Evolutionary conservation across 441 rosid species (phyloP).

Genomic region (Pelargonium cotyledonis): DNA sequence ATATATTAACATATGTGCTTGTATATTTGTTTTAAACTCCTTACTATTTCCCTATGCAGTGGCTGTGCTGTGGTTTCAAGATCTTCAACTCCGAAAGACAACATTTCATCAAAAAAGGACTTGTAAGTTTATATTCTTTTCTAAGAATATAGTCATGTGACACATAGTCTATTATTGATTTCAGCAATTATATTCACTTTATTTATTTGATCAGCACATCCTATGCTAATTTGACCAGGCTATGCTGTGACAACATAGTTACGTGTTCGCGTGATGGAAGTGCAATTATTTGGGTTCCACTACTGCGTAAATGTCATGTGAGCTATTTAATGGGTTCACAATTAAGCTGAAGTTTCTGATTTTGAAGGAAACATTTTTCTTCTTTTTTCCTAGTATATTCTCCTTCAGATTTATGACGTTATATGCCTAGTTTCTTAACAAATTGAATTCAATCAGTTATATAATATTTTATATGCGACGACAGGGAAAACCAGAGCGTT

Average conservation of each 20-base stretch:
- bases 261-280: slow-evolving; percentile 99
- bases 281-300: slow-evolving; percentile 98
- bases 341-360: slow-evolving; percentile 15
- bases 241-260: slow-evolving; percentile 88
- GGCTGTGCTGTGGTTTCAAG: slow-evolving; percentile 87
- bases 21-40: neutral
- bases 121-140: slow-evolving; percentile 50
- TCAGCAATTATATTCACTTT: slow-evolving; percentile 17
- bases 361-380: slow-evolving; percentile 19
- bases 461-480: slow-evolving; percentile 20
- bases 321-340: slow-evolving; percentile 20
- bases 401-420: slow-evolving; percentile 11
- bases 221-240: slow-evolving; percentile 47
- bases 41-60: slow-evolving; percentile 49
- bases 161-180: slow-evolving; percentile 9
- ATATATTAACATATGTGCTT: neutral
- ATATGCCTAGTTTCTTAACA: slow-evolving; percentile 14
- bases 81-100: slow-evolving; percentile 69
- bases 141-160: neutral
- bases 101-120: slow-evolving; percentile 74
- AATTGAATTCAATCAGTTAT: neutral
- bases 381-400: slow-evolving; percentile 8
- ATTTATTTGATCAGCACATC: slow-evolving; percentile 14
- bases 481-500: slow-evolving; percentile 87
- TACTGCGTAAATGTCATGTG: slow-evolving; percentile 88